A percentile compares a stretch with the other conserved stretches of the same genome.
phyloP scores from a whole-genome alignment of 176 grass and related monocot genomes.

The Chrysopogon serrulatus region DNA sequence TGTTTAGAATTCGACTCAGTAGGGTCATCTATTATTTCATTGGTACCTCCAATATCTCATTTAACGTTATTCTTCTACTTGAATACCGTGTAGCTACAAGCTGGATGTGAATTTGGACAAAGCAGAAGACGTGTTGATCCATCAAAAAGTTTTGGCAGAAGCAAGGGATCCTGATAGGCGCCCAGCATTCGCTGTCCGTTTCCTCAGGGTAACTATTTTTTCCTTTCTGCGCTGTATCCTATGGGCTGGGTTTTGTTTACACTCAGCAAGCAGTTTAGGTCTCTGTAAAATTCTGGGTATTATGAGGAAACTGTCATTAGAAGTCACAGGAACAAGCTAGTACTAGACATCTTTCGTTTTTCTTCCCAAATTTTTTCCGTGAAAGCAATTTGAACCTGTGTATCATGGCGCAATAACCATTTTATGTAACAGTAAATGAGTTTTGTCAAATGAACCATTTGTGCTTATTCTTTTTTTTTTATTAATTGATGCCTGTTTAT shows the following conservation, averaged over 20 bases:
- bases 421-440: not conserved
- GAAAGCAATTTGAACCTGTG: not conserved
- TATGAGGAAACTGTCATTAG: not conserved
- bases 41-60: not conserved
- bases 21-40: not conserved
- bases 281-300: not conserved
- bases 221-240: not conserved
- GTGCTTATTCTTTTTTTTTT: not conserved
- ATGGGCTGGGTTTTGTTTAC: not conserved
- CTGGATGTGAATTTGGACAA: conserved; percentile 49
- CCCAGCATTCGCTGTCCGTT: conserved; percentile 30
- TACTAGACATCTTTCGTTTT: not conserved
- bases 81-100: conserved; percentile 32
- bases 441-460: not conserved
- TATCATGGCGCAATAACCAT: not conserved
- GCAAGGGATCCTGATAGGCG: conserved; percentile 40
- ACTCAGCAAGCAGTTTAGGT: not conserved
- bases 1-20: not conserved
- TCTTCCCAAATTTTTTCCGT: not conserved
- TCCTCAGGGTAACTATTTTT: conserved; percentile 37
- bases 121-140: conserved; percentile 35
- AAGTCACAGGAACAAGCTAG: not conserved
- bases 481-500: conserved; percentile 8
- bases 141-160: conserved; percentile 47
- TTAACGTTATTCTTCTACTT: not conserved